Evolutionary conservation across 148 eudicot genomes (phyloP).

Genomic region (Chenopodium berlandieri): DNA sequence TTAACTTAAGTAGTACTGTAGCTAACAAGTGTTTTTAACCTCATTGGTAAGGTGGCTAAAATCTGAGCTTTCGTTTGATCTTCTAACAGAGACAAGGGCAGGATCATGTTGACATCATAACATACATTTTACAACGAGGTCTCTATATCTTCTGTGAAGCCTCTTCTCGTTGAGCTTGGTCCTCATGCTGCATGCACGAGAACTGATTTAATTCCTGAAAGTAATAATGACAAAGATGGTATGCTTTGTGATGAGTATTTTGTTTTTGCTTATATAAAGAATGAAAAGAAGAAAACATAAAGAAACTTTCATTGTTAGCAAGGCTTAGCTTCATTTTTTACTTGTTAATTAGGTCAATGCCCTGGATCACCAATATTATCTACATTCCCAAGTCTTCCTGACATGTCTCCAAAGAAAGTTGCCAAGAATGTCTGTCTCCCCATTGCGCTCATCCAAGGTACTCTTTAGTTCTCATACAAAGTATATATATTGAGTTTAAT

Average conservation of each 20-base stretch:
- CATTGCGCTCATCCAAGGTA: slow-evolving; percentile 96
- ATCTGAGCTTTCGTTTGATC: slow-evolving; percentile 18
- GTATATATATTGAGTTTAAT: neutral
- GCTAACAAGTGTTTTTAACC: neutral
- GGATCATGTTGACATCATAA: slow-evolving; percentile 90
- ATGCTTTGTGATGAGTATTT: slow-evolving; percentile 9
- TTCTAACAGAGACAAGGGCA: slow-evolving; percentile 65
- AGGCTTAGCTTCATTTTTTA: slow-evolving; percentile 4
- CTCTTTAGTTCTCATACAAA: slow-evolving; percentile 3
- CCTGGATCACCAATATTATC: slow-evolving; percentile 83
- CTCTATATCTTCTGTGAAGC: slow-evolving; percentile 83
- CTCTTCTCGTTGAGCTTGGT: slow-evolving; percentile 78
- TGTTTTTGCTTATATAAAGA: neutral
- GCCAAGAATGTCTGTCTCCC: slow-evolving; percentile 95
- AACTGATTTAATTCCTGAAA: slow-evolving; percentile 43
- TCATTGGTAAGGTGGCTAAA: neutral
- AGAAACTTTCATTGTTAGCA: neutral
- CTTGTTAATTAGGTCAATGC: slow-evolving; percentile 52
- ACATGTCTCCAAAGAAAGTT: slow-evolving; percentile 97
- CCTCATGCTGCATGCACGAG: slow-evolving; percentile 44
- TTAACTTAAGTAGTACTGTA: neutral
- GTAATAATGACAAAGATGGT: slow-evolving; percentile 52
- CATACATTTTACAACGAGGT: slow-evolving; percentile 84
- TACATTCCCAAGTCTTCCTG: slow-evolving; percentile 88
- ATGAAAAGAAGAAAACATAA: neutral